A percentile compares a stretch with the other conserved stretches of the same genome.
Conservation (phyloP, 257 asterid genomes). For the Rhazya stricta region DNA sequence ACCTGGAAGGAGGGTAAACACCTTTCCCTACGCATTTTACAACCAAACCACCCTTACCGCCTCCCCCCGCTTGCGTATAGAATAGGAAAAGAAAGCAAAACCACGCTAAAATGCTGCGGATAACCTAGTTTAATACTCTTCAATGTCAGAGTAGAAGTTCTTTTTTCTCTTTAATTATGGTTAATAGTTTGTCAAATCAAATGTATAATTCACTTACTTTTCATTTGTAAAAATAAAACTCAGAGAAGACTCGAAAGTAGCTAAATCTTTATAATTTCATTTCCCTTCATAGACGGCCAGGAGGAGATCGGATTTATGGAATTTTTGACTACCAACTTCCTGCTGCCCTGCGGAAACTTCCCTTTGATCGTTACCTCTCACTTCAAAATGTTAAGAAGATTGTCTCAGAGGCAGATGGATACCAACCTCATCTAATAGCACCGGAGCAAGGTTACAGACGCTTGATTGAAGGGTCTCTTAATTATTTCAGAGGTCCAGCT, state of each 20-base stretch:
- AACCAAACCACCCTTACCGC: background rate
- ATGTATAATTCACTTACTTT: background rate
- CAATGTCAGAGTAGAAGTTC: background rate
- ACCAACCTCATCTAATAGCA: constrained; percentile 46
- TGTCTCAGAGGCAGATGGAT: constrained; percentile 47
- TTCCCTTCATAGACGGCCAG: constrained; percentile 33
- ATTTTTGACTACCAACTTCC: constrained; percentile 48
- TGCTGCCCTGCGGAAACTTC: constrained; percentile 37
- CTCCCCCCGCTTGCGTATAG: background rate
- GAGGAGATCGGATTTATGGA: constrained; percentile 43
- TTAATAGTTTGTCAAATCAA: background rate
- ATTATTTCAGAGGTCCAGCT: constrained; percentile 47
- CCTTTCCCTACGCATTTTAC: background rate
- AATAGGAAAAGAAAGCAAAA: background rate
- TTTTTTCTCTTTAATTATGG: background rate
- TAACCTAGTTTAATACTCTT: background rate
- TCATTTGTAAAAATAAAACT: background rate
- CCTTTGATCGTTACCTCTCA: constrained; percentile 37
- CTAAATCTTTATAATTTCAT: constrained; percentile 1
- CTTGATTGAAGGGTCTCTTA: constrained; percentile 36
- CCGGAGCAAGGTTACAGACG: constrained; percentile 48
- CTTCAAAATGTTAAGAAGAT: constrained; percentile 38
- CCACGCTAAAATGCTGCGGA: background rate
- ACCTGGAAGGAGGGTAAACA: constrained; percentile 49
- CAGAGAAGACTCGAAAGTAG: background rate